A percentile compares a stretch with the other conserved stretches of the same genome.
Conservation (phyloP, 805 yeast species). For the Candida bentonensis region DNA sequence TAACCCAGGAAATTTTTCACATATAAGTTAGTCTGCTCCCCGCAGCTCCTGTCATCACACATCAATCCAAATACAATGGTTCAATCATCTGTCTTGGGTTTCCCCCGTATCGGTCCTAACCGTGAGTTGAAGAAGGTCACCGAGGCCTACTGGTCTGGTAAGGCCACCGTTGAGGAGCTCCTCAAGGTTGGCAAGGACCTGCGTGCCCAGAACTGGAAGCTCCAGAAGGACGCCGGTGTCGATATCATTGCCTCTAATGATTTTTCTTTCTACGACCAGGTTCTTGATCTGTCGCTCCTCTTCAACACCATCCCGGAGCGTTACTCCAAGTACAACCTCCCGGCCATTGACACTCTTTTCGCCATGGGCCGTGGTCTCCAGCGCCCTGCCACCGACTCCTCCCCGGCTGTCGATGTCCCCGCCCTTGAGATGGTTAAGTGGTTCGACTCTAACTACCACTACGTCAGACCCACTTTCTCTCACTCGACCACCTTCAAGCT, state of each 20-base stretch:
- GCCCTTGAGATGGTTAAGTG: constrained; percentile 99
- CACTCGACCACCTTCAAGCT: constrained; percentile 91
- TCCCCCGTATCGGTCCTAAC: constrained; percentile 99
- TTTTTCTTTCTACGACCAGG: constrained; percentile 96
- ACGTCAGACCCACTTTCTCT: constrained; percentile 98
- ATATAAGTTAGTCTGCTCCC: constrained; percentile 6
- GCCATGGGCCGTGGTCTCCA: constrained; percentile 99
- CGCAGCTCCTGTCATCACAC: neutral
- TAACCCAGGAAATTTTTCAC: neutral
- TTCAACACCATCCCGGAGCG: constrained; percentile 96
- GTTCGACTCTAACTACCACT: constrained; percentile 99
- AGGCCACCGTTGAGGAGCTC: constrained; percentile 74
- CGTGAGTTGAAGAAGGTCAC: constrained; percentile 98
- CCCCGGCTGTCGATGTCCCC: constrained; percentile 91
- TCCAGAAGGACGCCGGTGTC: constrained; percentile 94
- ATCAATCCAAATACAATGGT: constrained; percentile 43
- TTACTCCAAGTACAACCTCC: constrained; percentile 81
- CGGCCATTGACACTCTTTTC: constrained; percentile 81
- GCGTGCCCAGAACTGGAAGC: constrained; percentile 94
- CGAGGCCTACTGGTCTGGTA: constrained; percentile 98
- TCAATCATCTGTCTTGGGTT: constrained; percentile 93
- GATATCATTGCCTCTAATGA: constrained; percentile 95
- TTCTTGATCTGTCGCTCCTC: constrained; percentile 78
- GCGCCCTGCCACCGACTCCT: constrained; percentile 79
- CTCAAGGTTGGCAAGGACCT: constrained; percentile 87